A percentile compares a stretch with the other conserved stretches of the same genome.
Conservation (phyloP, 2,329 filamentous ascomycete species). For the Colletotrichum horii region DNA sequence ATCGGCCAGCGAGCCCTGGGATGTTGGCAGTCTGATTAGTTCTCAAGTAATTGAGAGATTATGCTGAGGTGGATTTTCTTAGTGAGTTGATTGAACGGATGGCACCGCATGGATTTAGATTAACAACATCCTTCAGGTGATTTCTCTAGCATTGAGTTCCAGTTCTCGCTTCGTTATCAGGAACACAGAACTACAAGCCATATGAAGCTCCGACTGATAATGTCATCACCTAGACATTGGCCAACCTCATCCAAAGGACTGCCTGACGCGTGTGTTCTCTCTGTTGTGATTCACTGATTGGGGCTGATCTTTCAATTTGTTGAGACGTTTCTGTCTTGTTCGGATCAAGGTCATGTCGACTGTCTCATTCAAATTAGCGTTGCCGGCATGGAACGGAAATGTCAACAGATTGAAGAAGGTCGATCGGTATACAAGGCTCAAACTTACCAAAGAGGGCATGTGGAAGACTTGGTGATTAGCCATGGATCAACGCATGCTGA, state of each 20-base stretch:
- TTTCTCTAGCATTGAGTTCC: not conserved
- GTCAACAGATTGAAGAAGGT: not conserved
- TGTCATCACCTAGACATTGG: not conserved
- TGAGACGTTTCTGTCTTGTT: not conserved
- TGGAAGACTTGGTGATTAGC: not conserved
- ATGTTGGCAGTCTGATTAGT: not conserved
- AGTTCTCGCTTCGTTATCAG: not conserved
- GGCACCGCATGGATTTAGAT: fast-evolving
- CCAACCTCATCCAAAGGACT: not conserved
- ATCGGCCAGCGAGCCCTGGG: not conserved
- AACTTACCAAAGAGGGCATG: not conserved
- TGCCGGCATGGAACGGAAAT: not conserved
- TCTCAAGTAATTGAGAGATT: not conserved
- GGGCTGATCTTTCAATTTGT: not conserved
- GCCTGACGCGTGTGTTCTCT: not conserved
- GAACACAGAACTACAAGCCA: not conserved
- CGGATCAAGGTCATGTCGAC: not conserved
- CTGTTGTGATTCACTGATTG: not conserved
- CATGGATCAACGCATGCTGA: not conserved
- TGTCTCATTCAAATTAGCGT: not conserved
- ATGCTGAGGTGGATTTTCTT: not conserved
- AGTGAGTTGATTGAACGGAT: not conserved
- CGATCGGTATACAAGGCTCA: not conserved
- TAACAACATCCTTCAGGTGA: not conserved
- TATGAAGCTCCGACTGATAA: not conserved